Conservation (phyloP, 768 basidiomycete genomes). For the Mycena amicta region DNA sequence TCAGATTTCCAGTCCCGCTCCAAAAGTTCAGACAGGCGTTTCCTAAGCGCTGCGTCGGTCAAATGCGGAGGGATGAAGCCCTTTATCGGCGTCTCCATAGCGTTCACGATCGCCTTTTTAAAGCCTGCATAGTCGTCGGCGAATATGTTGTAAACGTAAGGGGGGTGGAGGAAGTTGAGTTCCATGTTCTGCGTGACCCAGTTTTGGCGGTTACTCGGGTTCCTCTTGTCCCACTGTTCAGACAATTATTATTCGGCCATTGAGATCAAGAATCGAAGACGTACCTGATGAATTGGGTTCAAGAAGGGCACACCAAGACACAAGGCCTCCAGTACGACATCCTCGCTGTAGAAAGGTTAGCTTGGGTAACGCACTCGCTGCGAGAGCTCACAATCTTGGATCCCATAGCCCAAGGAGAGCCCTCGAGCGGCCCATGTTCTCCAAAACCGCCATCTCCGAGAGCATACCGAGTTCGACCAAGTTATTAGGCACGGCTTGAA, state of each 20-base stretch:
- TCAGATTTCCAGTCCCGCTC: constrained; percentile 7
- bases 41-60: constrained; percentile 1
- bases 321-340: background rate
- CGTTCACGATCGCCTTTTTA: background rate
- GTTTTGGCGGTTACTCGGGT: background rate
- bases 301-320: constrained; percentile 8
- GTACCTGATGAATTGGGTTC: constrained; percentile 1
- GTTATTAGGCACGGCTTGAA: background rate
- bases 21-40: background rate
- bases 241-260: background rate
- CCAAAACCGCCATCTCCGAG: background rate
- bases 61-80: background rate
- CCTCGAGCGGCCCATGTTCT: background rate
- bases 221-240: constrained; percentile 1
- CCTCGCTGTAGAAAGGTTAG: background rate
- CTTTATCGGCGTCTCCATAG: background rate
- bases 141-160: constrained; percentile 11
- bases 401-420: constrained; percentile 1
- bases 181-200: constrained; percentile 4
- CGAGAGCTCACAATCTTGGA: constrained; percentile 3
- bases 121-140: constrained; percentile 4
- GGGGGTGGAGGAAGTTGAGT: constrained; percentile 1
- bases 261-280: background rate
- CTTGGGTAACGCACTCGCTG: too few species aligned
- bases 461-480: background rate